Conservation (phyloP, 305 asterid genomes). For the Fraxinus paxiana region DNA sequence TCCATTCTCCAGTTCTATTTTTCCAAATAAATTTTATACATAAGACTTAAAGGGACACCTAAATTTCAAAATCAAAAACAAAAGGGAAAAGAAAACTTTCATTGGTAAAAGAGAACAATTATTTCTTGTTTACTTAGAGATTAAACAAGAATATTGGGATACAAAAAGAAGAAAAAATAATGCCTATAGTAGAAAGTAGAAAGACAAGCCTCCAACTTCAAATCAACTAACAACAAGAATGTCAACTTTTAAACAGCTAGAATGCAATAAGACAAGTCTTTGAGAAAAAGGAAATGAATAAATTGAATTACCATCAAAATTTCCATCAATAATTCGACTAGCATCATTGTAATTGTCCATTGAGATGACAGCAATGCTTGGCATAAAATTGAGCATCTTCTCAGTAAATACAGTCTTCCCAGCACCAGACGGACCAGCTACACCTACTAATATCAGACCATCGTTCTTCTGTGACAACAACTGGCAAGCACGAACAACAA, state of each 20-base stretch:
- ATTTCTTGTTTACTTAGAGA: not conserved
- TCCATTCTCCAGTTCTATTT: not conserved
- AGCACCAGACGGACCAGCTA: constrained; percentile 99
- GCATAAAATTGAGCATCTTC: constrained; percentile 86
- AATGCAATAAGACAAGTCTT: constrained; percentile 7
- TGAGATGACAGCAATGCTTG: constrained; percentile 86
- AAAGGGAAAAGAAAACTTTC: constrained; percentile 1
- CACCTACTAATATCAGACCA: constrained; percentile 73
- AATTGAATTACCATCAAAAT: constrained; percentile 67
- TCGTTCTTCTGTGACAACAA: constrained; percentile 81
- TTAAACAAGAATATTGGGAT: not conserved
- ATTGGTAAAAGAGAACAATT: not conserved
- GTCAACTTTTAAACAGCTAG: constrained; percentile 15
- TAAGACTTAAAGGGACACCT: not conserved
- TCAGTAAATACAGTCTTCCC: constrained; percentile 94
- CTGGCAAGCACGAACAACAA: constrained; percentile 85
- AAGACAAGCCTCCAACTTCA: not conserved
- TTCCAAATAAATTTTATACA: not conserved
- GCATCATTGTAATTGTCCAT: constrained; percentile 98
- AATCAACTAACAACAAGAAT: constrained; percentile 15
- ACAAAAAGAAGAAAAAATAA: not conserved
- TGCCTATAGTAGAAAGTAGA: too few species aligned
- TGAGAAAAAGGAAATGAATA: not conserved
- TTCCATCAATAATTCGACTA: constrained; percentile 91
- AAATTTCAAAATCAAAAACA: not conserved